Percentiles rank a stretch among this genome's conserved stretches.
These are phyloP conservation scores for Neospermospora avenae DNA, from an alignment of 2,329 filamentous ascomycete species.

Conservation along the genomic window DNA sequence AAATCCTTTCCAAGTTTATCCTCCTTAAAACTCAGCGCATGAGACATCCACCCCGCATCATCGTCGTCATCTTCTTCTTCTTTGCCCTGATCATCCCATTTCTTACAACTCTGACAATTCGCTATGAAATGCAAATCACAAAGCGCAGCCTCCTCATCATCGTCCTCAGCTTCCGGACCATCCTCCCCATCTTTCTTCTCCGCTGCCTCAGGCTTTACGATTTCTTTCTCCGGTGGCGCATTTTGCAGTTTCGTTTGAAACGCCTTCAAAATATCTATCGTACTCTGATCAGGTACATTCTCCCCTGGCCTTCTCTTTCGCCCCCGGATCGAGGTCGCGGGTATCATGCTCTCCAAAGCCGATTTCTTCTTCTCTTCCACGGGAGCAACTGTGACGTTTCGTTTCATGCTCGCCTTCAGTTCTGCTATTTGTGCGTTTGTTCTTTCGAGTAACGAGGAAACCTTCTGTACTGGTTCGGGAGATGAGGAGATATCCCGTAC, in stretches of 20 bases:
- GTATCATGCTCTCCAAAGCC: constrained; percentile 70
- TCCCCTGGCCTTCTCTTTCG: constrained; percentile 65
- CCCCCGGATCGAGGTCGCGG: constrained; percentile 64
- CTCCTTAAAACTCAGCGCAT: constrained; percentile 80
- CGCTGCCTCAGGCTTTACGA: constrained; percentile 23
- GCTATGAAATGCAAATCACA: constrained; percentile 97
- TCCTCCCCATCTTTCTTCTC: constrained; percentile 27
- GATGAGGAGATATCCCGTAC: constrained; percentile 36
- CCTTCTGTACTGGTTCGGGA: constrained; percentile 37
- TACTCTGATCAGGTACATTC: constrained; percentile 55
- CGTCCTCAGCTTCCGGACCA: constrained; percentile 35
- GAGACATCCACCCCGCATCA: constrained; percentile 78
- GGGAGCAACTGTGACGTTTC: constrained; percentile 51
- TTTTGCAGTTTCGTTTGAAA: constrained; percentile 76
- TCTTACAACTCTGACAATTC: constrained; percentile 86
- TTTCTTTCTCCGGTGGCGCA: constrained; percentile 41
- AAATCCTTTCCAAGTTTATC: constrained; percentile 89
- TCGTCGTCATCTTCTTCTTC: constrained; percentile 55
- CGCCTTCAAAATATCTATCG: constrained; percentile 68
- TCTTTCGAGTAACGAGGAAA: constrained; percentile 52
- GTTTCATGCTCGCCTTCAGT: constrained; percentile 77
- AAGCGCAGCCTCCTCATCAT: constrained; percentile 68
- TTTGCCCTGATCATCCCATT: constrained; percentile 62
- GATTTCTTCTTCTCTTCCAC: constrained; percentile 61
- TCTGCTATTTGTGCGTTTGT: constrained; percentile 80